Evolutionary conservation across 495 filamentous ascomycete species (phyloP).

Genomic region (Sporormia fimetaria): DNA sequence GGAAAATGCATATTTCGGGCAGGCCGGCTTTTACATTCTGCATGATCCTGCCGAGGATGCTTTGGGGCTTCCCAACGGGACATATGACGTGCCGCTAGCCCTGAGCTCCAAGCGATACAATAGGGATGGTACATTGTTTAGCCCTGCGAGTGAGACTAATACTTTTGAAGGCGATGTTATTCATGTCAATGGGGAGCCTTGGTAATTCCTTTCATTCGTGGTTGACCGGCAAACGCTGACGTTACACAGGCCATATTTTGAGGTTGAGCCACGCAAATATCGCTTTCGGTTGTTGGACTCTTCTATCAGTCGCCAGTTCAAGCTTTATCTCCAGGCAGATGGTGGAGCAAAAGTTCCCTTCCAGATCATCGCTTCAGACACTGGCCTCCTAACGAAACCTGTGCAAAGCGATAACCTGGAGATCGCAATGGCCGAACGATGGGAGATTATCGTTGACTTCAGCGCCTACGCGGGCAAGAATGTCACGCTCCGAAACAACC

Average conservation of each 20-base stretch:
- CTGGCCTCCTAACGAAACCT: slow-evolving; percentile 37
- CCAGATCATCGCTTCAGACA: slow-evolving; percentile 45
- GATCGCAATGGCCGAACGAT: slow-evolving; percentile 46
- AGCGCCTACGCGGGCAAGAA: slow-evolving; percentile 37
- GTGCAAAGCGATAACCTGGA: slow-evolving; percentile 31
- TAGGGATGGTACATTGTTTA: slow-evolving; percentile 37
- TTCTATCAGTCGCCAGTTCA: slow-evolving; percentile 40
- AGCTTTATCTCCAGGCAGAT: slow-evolving; percentile 35
- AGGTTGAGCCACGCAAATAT: slow-evolving; percentile 48
- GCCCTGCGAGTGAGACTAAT: slow-evolving; percentile 32
- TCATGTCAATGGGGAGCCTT: slow-evolving; percentile 47
- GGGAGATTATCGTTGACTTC: slow-evolving; percentile 47
- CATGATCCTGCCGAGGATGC: slow-evolving; percentile 36
- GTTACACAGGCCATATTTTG: slow-evolving; percentile 35
- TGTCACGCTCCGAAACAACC: slow-evolving; percentile 37
- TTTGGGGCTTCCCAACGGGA: slow-evolving; percentile 37
- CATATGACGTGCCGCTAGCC: slow-evolving; percentile 43
- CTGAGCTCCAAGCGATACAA: slow-evolving; percentile 42
- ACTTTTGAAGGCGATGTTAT: slow-evolving; percentile 45
- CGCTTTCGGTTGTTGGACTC: slow-evolving; percentile 44
- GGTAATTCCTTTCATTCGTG: slow-evolving; percentile 10
- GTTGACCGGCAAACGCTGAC: slow-evolving; percentile 16
- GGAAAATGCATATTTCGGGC: slow-evolving; percentile 44
- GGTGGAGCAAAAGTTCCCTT: slow-evolving; percentile 33
- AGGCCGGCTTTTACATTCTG: slow-evolving; percentile 41